These are phyloP conservation scores for Tuber umbilicatum DNA, from an alignment of 495 filamentous ascomycete genomes.

Conservation along the genomic window DNA sequence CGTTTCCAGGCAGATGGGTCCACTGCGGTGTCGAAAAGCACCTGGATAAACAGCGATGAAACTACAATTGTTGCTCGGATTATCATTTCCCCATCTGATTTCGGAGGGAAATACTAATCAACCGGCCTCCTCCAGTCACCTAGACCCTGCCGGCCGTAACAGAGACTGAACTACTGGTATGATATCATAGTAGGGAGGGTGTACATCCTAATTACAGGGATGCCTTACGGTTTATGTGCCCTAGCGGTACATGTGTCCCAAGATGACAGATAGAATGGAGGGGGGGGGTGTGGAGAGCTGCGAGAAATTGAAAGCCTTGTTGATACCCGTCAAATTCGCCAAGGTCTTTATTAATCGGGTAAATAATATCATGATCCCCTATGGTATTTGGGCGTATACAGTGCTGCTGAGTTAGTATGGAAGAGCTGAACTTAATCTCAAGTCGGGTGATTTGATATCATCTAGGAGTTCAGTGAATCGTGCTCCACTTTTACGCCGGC, in stretches of 20 bases:
- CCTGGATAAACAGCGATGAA: too few species aligned
- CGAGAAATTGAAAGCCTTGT: not conserved
- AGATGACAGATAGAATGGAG: not conserved
- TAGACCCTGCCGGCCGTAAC: too few species aligned
- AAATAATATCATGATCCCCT: not conserved
- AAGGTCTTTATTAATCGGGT: not conserved
- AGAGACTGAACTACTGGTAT: not conserved
- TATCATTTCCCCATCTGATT: too few species aligned
- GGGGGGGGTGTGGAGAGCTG: not conserved
- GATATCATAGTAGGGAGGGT: too few species aligned
- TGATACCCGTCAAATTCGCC: not conserved
- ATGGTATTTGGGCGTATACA: not conserved
- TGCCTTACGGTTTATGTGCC: not conserved
- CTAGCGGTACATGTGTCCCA: not conserved
- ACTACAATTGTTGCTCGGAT: too few species aligned
- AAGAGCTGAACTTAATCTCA: not conserved
- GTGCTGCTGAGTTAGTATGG: not conserved
- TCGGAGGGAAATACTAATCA: too few species aligned
- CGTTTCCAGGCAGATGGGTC: too few species aligned
- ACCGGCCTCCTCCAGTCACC: too few species aligned
- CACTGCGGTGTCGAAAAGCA: too few species aligned
- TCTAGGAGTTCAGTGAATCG: not conserved
- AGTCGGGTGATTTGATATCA: not conserved
- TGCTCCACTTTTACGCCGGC: not conserved
- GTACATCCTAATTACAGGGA: not conserved